phyloP scores from a whole-genome alignment of 2,329 filamentous ascomycete species.

The Paradendryphiella salina region DNA sequence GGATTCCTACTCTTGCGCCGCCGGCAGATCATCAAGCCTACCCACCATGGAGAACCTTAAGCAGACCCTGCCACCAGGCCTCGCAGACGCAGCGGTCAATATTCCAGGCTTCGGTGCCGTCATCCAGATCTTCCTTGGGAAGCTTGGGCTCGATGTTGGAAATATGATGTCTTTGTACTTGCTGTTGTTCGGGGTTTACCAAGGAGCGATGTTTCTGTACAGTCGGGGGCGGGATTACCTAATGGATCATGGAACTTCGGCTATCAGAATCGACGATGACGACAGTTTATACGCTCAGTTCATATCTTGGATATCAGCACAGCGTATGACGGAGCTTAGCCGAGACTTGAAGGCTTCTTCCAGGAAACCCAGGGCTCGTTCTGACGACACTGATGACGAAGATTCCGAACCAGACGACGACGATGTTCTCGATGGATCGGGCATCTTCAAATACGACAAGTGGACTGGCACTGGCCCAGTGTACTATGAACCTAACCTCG shows the following conservation, averaged over 20 bases:
- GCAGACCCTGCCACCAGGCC: constrained; percentile 3
- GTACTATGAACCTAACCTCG: constrained; percentile 55
- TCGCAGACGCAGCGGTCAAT: constrained; percentile 5
- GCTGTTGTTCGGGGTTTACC: constrained; percentile 48
- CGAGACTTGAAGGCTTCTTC: constrained; percentile 49
- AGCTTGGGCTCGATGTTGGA: constrained; percentile 54
- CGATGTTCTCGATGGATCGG: constrained; percentile 17
- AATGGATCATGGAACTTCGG: constrained; percentile 46
- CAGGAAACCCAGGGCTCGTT: constrained; percentile 18
- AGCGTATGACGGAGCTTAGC: constrained; percentile 44
- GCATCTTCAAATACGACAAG: constrained; percentile 56
- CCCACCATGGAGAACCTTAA: constrained; percentile 2
- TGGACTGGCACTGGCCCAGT: constrained; percentile 55
- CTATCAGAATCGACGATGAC: constrained; percentile 50
- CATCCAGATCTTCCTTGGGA: constrained; percentile 4
- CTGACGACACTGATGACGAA: constrained; percentile 21
- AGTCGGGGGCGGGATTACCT: constrained; percentile 17
- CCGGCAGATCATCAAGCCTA: too few species aligned
- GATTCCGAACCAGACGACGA: constrained; percentile 24
- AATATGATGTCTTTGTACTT: constrained; percentile 50
- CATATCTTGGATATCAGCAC: constrained; percentile 51
- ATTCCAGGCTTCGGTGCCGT: constrained; percentile 7
- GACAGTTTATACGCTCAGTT: constrained; percentile 51
- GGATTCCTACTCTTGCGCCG: background rate
- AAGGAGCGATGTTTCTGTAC: constrained; percentile 46